Conservation (phyloP, 1,284 basidiomycete genomes). For the Exobasidium rhododendri region DNA sequence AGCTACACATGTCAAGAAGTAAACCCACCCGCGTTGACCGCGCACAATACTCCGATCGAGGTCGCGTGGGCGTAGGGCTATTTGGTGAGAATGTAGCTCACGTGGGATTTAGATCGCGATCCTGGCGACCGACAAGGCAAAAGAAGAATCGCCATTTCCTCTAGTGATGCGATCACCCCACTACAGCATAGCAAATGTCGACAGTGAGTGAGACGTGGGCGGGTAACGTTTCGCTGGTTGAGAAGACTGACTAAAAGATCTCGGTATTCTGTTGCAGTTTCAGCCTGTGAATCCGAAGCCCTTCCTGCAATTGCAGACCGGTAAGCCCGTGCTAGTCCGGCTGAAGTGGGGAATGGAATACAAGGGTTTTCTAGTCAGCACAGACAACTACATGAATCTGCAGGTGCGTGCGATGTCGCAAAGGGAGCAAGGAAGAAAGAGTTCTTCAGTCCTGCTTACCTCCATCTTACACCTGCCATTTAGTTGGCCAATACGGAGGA, state of each 20-base stretch:
- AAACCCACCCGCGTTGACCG: background rate
- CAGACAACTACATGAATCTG: conserved; percentile 99
- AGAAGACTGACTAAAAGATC: no score
- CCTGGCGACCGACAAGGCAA: no score
- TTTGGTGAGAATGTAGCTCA: no score
- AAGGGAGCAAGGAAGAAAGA: conserved; percentile 1
- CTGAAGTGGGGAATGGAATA: conserved; percentile 99
- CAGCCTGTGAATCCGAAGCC: conserved; percentile 97
- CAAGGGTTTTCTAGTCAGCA: conserved; percentile 97
- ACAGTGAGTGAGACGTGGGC: background rate
- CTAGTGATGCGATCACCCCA: no score
- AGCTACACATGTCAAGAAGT: no score
- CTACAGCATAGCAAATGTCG: background rate
- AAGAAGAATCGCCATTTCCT: no score
- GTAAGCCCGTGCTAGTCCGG: conserved; percentile 88
- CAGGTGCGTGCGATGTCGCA: conserved; percentile 65
- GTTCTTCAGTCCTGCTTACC: background rate
- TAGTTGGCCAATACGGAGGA: conserved; percentile 98
- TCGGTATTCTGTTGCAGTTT: no score
- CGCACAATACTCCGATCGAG: background rate
- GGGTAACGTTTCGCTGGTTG: no score
- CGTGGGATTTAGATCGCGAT: no score
- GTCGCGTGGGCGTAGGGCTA: background rate
- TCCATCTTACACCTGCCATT: background rate
- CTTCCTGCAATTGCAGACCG: conserved; percentile 95